These are phyloP conservation scores for Trichosporon asahii DNA, from an alignment of 1,284 basidiomycete genomes.

Conservation along the genomic window DNA sequence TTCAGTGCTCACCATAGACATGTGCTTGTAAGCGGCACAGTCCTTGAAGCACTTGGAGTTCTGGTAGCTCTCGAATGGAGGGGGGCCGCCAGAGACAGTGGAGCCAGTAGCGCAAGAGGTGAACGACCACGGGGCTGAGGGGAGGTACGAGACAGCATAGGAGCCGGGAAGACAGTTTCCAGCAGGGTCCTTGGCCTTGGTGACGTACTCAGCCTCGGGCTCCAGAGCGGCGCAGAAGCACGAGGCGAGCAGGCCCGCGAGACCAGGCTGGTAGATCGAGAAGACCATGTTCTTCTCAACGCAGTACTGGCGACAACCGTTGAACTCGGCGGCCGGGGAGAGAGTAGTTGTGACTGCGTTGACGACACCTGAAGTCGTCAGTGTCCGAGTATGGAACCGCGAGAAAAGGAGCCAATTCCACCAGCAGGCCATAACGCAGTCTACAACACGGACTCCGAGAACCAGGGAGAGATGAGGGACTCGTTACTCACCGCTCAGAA, in stretches of 20 bases:
- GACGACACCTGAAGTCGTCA: neutral
- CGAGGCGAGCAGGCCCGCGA: constrained; percentile 11
- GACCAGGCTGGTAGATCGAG: constrained; percentile 18
- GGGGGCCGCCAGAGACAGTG: constrained; percentile 1
- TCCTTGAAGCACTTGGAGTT: constrained; percentile 9
- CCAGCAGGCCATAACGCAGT: neutral
- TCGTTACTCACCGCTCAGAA: too few relatives aligned
- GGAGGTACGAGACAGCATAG: constrained; percentile 11
- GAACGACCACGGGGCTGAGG: neutral
- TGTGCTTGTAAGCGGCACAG: constrained; percentile 6
- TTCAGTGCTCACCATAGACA: neutral
- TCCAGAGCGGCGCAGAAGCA: constrained; percentile 9
- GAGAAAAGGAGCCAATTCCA: neutral
- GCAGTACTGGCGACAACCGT: constrained; percentile 6
- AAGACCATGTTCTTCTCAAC: neutral
- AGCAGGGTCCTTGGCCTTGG: neutral
- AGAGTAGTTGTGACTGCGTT: constrained; percentile 11
- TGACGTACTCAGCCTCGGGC: neutral
- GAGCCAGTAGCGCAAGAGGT: constrained; percentile 6
- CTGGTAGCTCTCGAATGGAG: neutral
- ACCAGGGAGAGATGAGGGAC: too few relatives aligned
- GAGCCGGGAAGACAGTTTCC: neutral
- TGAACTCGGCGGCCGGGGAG: neutral
- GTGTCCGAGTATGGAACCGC: neutral
- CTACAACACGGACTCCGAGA: too few relatives aligned